phyloP scores from a whole-genome alignment of 169 alveolate species.

The Cryptosporidium canis region DNA sequence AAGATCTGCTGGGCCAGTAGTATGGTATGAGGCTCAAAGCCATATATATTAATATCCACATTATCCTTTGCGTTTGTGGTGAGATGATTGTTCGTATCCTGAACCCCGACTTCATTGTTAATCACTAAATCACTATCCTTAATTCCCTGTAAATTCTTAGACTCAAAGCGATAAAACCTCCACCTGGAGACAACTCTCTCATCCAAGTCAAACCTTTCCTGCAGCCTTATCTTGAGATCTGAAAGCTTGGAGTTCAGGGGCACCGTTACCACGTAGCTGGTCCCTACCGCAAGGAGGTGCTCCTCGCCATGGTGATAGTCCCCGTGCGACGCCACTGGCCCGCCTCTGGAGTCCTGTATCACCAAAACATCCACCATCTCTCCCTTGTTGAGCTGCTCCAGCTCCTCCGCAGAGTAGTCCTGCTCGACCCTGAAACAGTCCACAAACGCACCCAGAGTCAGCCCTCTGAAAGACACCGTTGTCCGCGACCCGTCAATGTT shows the following conservation, averaged over 20 bases:
- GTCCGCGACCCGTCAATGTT: not conserved
- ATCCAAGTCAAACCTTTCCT: conserved; percentile 6
- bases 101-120: not conserved
- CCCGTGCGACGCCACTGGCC: not conserved
- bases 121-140: conserved; percentile 31
- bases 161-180: conserved; percentile 51
- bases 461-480: not conserved
- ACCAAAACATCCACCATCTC: conserved; percentile 22
- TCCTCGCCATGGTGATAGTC: not conserved
- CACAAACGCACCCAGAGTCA: conserved; percentile 13
- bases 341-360: conserved; percentile 28
- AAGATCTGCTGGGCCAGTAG: conserved; percentile 15
- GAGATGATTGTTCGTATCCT: not conserved
- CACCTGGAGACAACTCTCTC: conserved; percentile 34
- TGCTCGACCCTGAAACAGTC: conserved; percentile 39
- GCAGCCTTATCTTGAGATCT: conserved; percentile 4
- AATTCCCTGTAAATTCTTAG: not conserved
- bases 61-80: not conserved
- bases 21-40: conserved; percentile 34
- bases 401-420: conserved; percentile 48
- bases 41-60: conserved; percentile 20
- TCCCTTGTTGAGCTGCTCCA: conserved; percentile 2
- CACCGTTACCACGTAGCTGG: conserved; percentile 9
- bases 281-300: not conserved
- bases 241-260: not conserved